Evolutionary conservation across 2,329 filamentous ascomycete species (phyloP), one percentile per base, ranked within the genome.

Genomic region (Curvularia lunata): DNA sequence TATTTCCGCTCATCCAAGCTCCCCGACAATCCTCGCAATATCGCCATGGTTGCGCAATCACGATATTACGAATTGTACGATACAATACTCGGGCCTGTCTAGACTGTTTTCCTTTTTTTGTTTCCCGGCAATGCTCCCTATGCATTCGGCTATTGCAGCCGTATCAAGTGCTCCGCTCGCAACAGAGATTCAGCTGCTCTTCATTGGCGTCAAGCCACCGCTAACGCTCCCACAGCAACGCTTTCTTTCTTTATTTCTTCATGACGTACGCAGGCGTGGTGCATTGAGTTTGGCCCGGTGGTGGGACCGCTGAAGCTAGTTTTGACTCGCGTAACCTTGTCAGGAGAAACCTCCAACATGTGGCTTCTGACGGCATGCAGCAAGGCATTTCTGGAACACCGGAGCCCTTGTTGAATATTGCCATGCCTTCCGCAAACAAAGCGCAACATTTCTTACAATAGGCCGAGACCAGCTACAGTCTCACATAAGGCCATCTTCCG

Each of bases 221-320:
- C 48, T 37, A 54, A 58, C 41, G 55, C 53, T 56, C 57, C 53
- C 54, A 48, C 47, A 52, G 43, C 41, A 58, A 58, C 46, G 37
- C 30, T 46, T 52, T 43, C 28, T 30, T 30, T 30, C 32, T 34
- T 34, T 34, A 16, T 30, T 27, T 56, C 56, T 27, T 58, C 58
- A 56, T 63, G 53, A 63, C 52, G 61, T 56, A 63, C 52, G 61
- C 52, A 43, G 40, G 32, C 52, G 37, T 54, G 42, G 54, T 59
- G 59, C 54, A 50, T 42, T 52, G 51, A 55, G 19, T 46, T 46
- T 40, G 50, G 48, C 43, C 46, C 58, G 46, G 46, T 48, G 40
- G 42, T 53, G 37, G 46, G 38, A 38, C 54, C 23, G 32, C 41
- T 37, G 50, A 55, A 56, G 51, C 54, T 62, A 62, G 45, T 60